Evolutionary conservation across 768 basidiomycete species (phyloP).

Genomic region (Leccinum barrowsii): DNA sequence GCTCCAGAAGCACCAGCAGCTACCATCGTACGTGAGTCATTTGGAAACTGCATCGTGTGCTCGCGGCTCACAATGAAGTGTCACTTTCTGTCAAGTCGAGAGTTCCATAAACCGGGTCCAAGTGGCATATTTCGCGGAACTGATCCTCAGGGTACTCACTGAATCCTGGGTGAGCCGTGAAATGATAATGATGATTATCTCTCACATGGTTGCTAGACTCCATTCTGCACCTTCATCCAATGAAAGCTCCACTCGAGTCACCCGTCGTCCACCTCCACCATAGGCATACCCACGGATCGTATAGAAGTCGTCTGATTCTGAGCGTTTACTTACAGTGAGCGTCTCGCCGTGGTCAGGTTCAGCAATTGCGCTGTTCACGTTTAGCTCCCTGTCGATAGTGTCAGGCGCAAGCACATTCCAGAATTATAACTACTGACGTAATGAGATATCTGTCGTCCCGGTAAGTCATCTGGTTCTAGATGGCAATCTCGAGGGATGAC

Average conservation of each 20-base stretch:
- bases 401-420: conserved; percentile 6
- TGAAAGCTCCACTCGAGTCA: conserved; percentile 57
- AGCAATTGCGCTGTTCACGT: conserved; percentile 56
- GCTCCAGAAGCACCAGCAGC: conserved; percentile 62
- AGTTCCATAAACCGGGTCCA: conserved; percentile 43
- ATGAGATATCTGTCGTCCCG: conserved; percentile 28
- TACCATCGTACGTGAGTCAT: not conserved
- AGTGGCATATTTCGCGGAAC: conserved; percentile 37
- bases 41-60: not conserved
- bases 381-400: conserved; percentile 49
- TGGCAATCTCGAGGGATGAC: not conserved
- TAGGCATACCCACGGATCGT: conserved; percentile 57
- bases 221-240: conserved; percentile 51
- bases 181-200: not conserved
- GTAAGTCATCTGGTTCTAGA: not conserved
- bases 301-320: conserved; percentile 29
- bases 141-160: conserved; percentile 49
- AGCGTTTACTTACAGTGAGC: conserved; percentile 18
- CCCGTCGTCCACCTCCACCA: conserved; percentile 54
- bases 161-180: conserved; percentile 2
- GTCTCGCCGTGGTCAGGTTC: conserved; percentile 53
- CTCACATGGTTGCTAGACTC: conserved; percentile 41
- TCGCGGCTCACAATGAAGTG: conserved; percentile 40
- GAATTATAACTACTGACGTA: conserved; percentile 23
- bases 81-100: conserved; percentile 48